phyloP scores from a whole-genome alignment of 129 eudicot genomes.

The Erigeron canadensis region DNA sequence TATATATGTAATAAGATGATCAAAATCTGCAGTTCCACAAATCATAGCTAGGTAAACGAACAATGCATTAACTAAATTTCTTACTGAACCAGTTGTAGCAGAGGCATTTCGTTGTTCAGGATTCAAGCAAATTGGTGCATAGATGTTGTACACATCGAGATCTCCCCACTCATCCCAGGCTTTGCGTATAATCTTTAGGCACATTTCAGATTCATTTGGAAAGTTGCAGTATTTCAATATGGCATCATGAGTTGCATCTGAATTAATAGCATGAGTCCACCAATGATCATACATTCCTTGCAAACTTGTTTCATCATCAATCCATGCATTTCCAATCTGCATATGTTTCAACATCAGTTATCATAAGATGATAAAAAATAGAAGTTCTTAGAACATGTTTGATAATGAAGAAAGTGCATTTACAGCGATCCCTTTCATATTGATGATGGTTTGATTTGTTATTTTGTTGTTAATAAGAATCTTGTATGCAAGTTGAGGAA shows the following conservation, averaged over 20 bases:
- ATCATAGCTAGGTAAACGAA: too few species aligned
- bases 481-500: conserved; percentile 54
- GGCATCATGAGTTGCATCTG: conserved; percentile 35
- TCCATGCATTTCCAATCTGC: conserved; percentile 48
- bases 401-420: neutral
- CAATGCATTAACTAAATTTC: neutral
- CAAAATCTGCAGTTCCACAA: too few species aligned
- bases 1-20: neutral
- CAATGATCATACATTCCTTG: conserved; percentile 29
- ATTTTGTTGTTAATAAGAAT: conserved; percentile 42
- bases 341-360: neutral
- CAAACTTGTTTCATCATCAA: conserved; percentile 32
- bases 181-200: neutral
- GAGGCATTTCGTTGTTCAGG: conserved; percentile 12
- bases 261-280: conserved; percentile 42
- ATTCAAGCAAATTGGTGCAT: conserved; percentile 31
- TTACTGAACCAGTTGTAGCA: conserved; percentile 24
- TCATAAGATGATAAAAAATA: too few species aligned
- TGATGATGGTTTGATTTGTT: conserved; percentile 40
- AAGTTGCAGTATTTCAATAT: conserved; percentile 30
- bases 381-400: too few species aligned
- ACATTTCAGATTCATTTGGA: conserved; percentile 5
- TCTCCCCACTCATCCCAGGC: conserved; percentile 7
- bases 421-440: conserved; percentile 59
- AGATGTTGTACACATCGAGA: conserved; percentile 37